phyloP scores from a whole-genome alignment of 2,329 filamentous ascomycete genomes.

The Aspergillus sp. region DNA sequence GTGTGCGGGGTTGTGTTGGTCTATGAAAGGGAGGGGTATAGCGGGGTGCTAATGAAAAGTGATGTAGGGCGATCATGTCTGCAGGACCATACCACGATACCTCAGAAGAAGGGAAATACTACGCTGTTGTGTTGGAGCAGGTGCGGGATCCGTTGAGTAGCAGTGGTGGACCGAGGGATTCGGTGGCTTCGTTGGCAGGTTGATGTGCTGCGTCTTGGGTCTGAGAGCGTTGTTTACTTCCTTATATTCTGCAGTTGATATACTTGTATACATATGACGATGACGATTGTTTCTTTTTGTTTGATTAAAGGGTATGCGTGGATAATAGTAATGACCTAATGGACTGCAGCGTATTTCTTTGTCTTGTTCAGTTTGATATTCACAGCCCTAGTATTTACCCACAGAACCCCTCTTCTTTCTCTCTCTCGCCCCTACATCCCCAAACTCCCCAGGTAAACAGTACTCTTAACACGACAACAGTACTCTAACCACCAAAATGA shows the following conservation, averaged over 20 bases:
- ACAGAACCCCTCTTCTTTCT: background rate
- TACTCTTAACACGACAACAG: background rate
- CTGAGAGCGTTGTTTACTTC: background rate
- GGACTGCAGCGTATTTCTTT: background rate
- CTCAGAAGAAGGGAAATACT: constrained; percentile 31
- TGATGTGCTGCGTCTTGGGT: background rate
- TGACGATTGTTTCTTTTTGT: background rate
- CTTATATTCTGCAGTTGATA: background rate
- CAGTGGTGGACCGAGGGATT: background rate
- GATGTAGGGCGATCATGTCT: constrained; percentile 24
- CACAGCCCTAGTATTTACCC: background rate
- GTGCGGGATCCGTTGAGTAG: constrained; percentile 1
- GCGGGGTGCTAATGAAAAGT: background rate
- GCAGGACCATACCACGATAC: constrained; percentile 32
- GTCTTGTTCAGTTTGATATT: background rate
- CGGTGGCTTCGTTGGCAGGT: background rate
- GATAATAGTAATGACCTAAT: background rate
- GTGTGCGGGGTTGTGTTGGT: background rate
- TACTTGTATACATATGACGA: background rate
- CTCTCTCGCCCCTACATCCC: background rate
- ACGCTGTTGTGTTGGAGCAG: constrained; percentile 32
- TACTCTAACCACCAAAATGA: background rate
- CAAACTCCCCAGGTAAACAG: background rate
- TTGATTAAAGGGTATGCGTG: background rate
- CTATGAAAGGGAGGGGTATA: background rate